Conservation (phyloP, 768 basidiomycete species). For the Peribolospora baueri region DNA sequence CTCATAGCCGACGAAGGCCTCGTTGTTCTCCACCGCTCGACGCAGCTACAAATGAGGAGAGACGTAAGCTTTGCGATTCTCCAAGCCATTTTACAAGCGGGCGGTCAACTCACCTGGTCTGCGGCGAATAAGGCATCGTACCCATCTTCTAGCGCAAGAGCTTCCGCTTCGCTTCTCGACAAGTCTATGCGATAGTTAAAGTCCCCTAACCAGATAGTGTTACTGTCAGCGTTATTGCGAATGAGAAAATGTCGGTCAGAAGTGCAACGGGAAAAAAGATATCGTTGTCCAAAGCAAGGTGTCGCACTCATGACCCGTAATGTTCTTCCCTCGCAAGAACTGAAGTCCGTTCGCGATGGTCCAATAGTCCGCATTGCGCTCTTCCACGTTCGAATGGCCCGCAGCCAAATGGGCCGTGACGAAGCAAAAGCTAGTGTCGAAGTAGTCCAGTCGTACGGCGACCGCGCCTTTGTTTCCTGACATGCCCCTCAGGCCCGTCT, state of each 20-base stretch:
- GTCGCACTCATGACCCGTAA: slow-evolving; percentile 67
- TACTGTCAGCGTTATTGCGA: slow-evolving; percentile 27
- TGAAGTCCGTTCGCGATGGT: slow-evolving; percentile 65
- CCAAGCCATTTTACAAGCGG: background rate
- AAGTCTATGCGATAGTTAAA: slow-evolving; percentile 84
- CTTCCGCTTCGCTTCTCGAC: slow-evolving; percentile 53
- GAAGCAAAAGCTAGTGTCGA: slow-evolving; percentile 82
- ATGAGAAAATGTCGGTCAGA: background rate
- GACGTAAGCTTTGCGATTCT: background rate
- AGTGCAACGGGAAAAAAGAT: background rate
- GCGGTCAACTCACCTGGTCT: slow-evolving; percentile 44
- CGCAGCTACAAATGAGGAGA: slow-evolving; percentile 30
- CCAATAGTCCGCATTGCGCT: slow-evolving; percentile 72
- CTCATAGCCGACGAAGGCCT: slow-evolving; percentile 55
- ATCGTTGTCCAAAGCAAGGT: background rate
- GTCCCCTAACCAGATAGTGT: slow-evolving; percentile 82
- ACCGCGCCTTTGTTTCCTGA: slow-evolving; percentile 95
- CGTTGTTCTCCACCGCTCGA: slow-evolving; percentile 41
- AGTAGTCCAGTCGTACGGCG: slow-evolving; percentile 71
- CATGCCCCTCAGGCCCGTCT: slow-evolving; percentile 43
- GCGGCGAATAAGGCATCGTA: slow-evolving; percentile 49
- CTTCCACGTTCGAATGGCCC: slow-evolving; percentile 70
- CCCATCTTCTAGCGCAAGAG: slow-evolving; percentile 37
- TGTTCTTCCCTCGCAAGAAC: slow-evolving; percentile 71
- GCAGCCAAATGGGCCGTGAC: slow-evolving; percentile 88